Percentiles rank a stretch among this genome's conserved stretches.
phyloP scores from a whole-genome alignment of 768 basidiomycete genomes.

The Chalciporus sphaerocephalus region DNA sequence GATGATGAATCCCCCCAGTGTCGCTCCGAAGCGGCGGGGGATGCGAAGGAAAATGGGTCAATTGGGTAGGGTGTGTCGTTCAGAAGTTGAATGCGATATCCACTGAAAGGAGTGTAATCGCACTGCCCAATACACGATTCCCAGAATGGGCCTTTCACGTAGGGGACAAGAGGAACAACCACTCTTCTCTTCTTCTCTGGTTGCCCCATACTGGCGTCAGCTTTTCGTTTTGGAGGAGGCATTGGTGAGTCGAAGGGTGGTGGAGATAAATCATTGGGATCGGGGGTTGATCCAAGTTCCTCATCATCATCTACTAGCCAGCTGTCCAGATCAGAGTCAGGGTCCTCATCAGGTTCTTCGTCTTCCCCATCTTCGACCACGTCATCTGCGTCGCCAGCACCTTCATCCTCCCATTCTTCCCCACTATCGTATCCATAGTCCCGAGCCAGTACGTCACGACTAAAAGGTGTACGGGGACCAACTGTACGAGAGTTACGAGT shows the following conservation, averaged over 20 bases:
- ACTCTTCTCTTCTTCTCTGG: slow-evolving; percentile 69
- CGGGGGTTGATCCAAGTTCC: slow-evolving; percentile 48
- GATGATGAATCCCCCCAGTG: slow-evolving; percentile 24
- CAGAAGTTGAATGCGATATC: slow-evolving; percentile 75
- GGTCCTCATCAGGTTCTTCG: slow-evolving; percentile 56
- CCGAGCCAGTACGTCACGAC: slow-evolving; percentile 65
- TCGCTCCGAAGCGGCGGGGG: slow-evolving; percentile 41
- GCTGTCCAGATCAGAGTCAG: slow-evolving; percentile 38
- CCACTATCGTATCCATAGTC: slow-evolving; percentile 95
- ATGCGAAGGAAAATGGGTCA: slow-evolving; percentile 74
- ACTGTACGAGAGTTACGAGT: slow-evolving; percentile 75
- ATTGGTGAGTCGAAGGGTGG: slow-evolving; percentile 31
- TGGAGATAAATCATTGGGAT: slow-evolving; percentile 36
- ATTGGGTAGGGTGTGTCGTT: slow-evolving; percentile 36
- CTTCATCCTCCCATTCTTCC: slow-evolving; percentile 93
- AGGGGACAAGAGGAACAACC: slow-evolving; percentile 75
- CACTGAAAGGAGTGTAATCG: slow-evolving; percentile 63
- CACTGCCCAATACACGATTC: slow-evolving; percentile 65
- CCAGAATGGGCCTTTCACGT: slow-evolving; percentile 79
- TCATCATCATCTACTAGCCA: slow-evolving; percentile 64
- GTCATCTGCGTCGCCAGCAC: slow-evolving; percentile 69
- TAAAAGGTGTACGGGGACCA: slow-evolving; percentile 81
- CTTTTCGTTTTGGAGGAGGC: slow-evolving; percentile 61
- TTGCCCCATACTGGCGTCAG: slow-evolving; percentile 44
- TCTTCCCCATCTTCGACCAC: slow-evolving; percentile 63